Conservation (phyloP, 345 rosid species). For the Schrenkiella parvula region DNA sequence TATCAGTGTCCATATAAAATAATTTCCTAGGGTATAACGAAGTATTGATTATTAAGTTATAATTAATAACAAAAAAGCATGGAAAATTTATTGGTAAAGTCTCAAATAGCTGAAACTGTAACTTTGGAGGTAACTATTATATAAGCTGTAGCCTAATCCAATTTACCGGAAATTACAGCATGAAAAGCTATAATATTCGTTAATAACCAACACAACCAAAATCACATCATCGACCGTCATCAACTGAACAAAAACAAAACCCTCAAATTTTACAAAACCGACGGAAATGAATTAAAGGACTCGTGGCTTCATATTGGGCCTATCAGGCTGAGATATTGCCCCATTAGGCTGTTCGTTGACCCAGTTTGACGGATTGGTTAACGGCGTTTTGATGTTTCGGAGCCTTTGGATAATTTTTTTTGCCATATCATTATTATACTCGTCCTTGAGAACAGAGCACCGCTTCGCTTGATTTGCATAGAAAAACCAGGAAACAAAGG, state of each 20-base stretch:
- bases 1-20: not conserved
- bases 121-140: not conserved
- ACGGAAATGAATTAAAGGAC: not conserved
- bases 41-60: not conserved
- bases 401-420: no score
- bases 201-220: not conserved
- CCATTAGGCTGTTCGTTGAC: not conserved
- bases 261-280: not conserved
- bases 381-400: not conserved
- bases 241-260: not conserved
- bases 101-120: not conserved
- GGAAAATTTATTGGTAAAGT: not conserved
- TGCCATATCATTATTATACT: not conserved
- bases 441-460: not conserved
- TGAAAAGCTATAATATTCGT: no score
- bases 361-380: not conserved
- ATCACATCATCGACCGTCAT: not conserved
- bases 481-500: not conserved
- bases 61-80: not conserved
- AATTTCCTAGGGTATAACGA: not conserved
- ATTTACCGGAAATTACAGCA: not conserved
- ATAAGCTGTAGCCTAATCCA: not conserved
- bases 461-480: not conserved
- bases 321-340: not conserved
- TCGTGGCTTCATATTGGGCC: not conserved